Percentiles rank a stretch among this genome's conserved stretches.
Conservation (phyloP, 2,329 filamentous ascomycete species). For the Penicillium sp. region DNA sequence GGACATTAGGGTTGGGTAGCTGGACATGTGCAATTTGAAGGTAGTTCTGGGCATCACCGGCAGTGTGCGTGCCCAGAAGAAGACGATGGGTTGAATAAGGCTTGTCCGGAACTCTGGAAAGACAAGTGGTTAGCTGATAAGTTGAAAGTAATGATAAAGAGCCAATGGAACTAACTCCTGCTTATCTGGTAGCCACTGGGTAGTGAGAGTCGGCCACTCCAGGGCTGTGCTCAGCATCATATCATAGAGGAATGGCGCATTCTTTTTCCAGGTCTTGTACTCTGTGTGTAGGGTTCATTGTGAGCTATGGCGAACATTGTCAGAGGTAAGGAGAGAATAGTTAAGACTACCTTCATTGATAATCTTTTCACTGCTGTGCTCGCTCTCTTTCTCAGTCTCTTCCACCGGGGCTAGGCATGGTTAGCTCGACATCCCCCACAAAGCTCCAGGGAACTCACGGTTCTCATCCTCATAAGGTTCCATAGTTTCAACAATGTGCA, state of each 20-base stretch:
- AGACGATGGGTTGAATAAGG: slow-evolving; percentile 83
- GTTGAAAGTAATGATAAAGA: background rate
- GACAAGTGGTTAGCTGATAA: background rate
- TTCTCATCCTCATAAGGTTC: slow-evolving; percentile 37
- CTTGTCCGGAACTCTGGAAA: slow-evolving; percentile 66
- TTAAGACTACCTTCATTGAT: slow-evolving; percentile 76
- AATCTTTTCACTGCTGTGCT: slow-evolving; percentile 75
- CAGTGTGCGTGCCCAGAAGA: slow-evolving; percentile 91
- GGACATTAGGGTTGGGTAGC: slow-evolving; percentile 69
- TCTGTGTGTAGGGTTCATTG: slow-evolving; percentile 50
- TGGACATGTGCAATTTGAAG: slow-evolving; percentile 92
- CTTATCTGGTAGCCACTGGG: slow-evolving; percentile 96
- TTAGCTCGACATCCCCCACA: slow-evolving; percentile 23
- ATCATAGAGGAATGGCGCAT: slow-evolving; percentile 95
- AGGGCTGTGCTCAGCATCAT: slow-evolving; percentile 93
- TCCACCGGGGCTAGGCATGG: slow-evolving; percentile 26
- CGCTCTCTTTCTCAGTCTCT: slow-evolving; percentile 52
- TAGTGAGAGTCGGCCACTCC: slow-evolving; percentile 95
- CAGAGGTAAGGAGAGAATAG: background rate
- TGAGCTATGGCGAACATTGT: slow-evolving; percentile 4
- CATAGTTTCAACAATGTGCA: slow-evolving; percentile 21
- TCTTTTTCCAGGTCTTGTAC: slow-evolving; percentile 99
- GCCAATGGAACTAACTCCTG: slow-evolving; percentile 55
- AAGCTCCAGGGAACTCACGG: slow-evolving; percentile 10
- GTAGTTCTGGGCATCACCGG: slow-evolving; percentile 78